Evolutionary conservation across 495 filamentous ascomycete genomes (phyloP), one percentile per base, ranked within the genome.

Genomic region (Penicillium canariense): DNA sequence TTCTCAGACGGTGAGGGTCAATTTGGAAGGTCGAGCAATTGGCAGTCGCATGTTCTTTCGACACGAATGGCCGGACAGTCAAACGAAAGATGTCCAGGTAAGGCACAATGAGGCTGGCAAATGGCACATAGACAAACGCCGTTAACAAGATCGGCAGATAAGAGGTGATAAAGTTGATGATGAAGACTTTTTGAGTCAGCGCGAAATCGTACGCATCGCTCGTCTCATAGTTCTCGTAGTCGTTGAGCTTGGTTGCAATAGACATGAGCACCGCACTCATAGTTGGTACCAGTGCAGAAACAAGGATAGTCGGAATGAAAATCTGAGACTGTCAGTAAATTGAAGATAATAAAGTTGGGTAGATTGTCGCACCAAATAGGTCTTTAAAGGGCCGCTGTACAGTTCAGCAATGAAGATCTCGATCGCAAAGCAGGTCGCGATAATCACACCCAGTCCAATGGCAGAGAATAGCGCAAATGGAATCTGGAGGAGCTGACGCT

Each of bases 101-200:
- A 0, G 94, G 94, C 1, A 96, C 89, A 49, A 98, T 85, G 30
- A 88, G 59, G 59, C 83, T 86, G 7, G 89, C 94, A 68, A 97
- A 98, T 0, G 94, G 95, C 22, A 98, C 89, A 60, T 98, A 98
- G 50, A 98, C 86, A 66, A 98, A 98, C 7, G 94, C 91, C 0
- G 94, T 97, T 12, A 98, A 76, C 69, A 96, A 87, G 27, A 98
- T 84, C 0, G 90, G 88, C 3, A 96, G 82, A 65, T 97, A 98
- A 0, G 94, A 97, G 11, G 91, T 96, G 65, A 98, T 94, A 64
- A 97, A 96, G 74, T 98, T 97, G 58, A 98, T 81, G 20, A 98
- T 83, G 59, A 98, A 97, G 38, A 96, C 83, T 71, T 98, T 98
- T 62, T 84, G 83, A 3, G 90, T 91, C 64, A 97, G 77, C 2